Base-by-base conservation (phyloP, 805 yeast genomes). In the Starmerella bombi region DNA sequence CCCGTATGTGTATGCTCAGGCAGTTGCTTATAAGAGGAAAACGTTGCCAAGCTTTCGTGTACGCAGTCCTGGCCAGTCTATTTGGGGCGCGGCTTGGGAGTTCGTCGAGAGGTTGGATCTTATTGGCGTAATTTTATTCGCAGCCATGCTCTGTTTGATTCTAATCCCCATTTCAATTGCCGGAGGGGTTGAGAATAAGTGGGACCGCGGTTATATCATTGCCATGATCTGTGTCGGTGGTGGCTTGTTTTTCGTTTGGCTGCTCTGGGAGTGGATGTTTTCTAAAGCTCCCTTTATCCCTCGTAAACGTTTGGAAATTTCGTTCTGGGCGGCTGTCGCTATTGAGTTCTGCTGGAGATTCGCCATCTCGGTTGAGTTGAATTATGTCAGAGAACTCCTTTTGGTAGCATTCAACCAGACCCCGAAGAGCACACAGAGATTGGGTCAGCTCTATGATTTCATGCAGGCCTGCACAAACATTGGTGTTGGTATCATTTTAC, bases 131-230 rank as follows among this genome's bases (percentile, higher is more conserved):
- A 49, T 75, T 14, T 57, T 77, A 18, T 56, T 79, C 49, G 65
- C 71, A 37, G 69, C 70, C 17, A 64, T 67, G 2, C 61, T 80
- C 16, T 84, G 81, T 32, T 69, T 78, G 50, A 63, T 81, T 34
- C 64, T 81, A 41, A 74, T 75, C 15, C 88, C 93, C 20, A 64
- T 81, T 49, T 79, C 91, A 10, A 58, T 81, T 27, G 86, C 86
- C 8, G 86, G 83, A 46, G 85, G 85, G 48, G 55, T 59, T 23
- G 37, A 53, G 1, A 47, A 61, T 2, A 64, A 66, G 37, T 81
- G 93, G 93, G 51, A 61, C 38, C 62, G 65, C 41, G 82, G 72
- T 15, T 63, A 71, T 34, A 66, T 77, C 47, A 74, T 81, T 50
- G 88, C 69, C 6, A 83, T 85, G 8, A 60, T 80, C 37, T 80